Evolutionary conservation across 164 flowering plant genomes (phyloP).

Genomic region (Nelumbo lutea): DNA sequence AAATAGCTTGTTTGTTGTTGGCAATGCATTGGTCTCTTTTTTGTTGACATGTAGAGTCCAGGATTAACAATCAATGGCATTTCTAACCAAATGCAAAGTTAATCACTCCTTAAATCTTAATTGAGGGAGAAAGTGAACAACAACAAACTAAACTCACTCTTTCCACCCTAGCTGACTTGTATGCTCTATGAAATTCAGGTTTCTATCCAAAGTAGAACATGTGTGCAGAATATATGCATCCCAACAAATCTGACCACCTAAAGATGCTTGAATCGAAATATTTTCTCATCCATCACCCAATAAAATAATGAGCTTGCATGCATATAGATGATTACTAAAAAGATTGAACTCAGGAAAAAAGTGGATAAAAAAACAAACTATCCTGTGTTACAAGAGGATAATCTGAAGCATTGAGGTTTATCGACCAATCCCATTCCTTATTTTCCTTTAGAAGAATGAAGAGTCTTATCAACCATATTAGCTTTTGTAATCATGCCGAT

Average conservation of each 20-base stretch:
- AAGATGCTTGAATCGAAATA: background rate
- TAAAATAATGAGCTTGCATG: background rate
- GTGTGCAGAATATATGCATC: constrained; percentile 71
- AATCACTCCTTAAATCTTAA: background rate
- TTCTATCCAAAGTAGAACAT: constrained; percentile 48
- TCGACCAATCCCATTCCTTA: constrained; percentile 97
- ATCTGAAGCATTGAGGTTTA: constrained; percentile 46
- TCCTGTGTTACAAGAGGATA: constrained; percentile 77
- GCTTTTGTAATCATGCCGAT: constrained; percentile 74
- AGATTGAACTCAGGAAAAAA: background rate
- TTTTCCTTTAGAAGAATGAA: constrained; percentile 75
- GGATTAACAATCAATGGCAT: constrained; percentile 90
- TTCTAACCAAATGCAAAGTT: constrained; percentile 23
- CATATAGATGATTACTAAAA: no score
- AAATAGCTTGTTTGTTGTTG: constrained; percentile 72
- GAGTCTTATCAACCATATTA: constrained; percentile 87
- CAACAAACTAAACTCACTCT: constrained; percentile 44
- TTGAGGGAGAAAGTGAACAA: background rate
- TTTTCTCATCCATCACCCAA: background rate
- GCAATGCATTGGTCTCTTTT: constrained; percentile 37
- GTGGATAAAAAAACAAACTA: constrained; percentile 42
- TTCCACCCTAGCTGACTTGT: constrained; percentile 88
- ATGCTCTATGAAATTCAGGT: constrained; percentile 82
- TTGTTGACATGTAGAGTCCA: constrained; percentile 54
- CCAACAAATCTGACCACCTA: background rate